Evolutionary conservation across 108 stramenopile genomes (phyloP), one percentile per base, ranked within the genome.

Genomic region (Cylindrotheca fusiformis): DNA sequence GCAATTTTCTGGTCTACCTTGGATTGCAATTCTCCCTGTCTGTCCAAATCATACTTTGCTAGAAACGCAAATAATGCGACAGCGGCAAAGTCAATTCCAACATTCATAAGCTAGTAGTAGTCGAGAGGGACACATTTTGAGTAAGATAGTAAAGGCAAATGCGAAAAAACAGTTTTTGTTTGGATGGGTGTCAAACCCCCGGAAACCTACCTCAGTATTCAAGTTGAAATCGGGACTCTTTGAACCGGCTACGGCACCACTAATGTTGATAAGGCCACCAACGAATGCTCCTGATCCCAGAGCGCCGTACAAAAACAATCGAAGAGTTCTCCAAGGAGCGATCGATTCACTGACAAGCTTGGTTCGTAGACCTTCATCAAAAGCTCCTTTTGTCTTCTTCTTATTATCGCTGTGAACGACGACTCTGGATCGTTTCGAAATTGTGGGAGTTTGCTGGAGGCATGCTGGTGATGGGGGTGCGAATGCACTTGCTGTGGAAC

Each of bases 11-110:
- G 65, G 36, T 87, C 83, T 4, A 92, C 87, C 31, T 65, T 68
- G 21, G 36, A 74, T 44, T 69, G 60, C 51, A 92, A 47, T 58
- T 88, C 87, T 2, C 51, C 66, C 8, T 71, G 79, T 58, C 87
- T 85, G 49, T 72, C 85, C 0, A 86, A 4, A 72, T 92, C 90
- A 27, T 74, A 72, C 60, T 80, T 83, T 17, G 80, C 76, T 21
- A 82, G 48, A 12, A 86, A 44, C 19, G 58, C 87, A 71, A 91
- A 85, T 10, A 76, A 48, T 14, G 80, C 71, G 12, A 85, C 90
- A 8, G 87, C 87, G 17, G 86, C 90, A 68, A 92, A 92, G 65
- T 92, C 90, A 48, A 92, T 88, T n/a, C 82, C 90, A 29, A 92
- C 67, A 57, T 92, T 91, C 21, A 84, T 17, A 14, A 83, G 82